These are phyloP conservation scores for Carallia pectinifolia DNA, from an alignment of 345 rosid species.

Conservation along the genomic window DNA sequence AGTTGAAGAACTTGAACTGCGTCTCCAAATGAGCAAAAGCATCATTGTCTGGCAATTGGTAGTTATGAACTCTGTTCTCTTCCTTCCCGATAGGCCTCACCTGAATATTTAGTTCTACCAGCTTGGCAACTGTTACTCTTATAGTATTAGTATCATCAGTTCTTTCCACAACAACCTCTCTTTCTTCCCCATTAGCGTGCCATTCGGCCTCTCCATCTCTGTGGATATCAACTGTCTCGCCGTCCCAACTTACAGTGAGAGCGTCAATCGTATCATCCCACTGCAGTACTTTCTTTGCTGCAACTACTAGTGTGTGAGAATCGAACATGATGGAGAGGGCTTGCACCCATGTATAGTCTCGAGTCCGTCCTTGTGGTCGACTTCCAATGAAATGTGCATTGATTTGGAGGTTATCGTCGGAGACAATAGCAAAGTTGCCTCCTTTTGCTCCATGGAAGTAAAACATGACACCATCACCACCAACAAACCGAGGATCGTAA, in stretches of 20 bases:
- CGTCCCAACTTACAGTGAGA: constrained; percentile 50
- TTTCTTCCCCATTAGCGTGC: constrained; percentile 35
- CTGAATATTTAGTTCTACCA: constrained; percentile 44
- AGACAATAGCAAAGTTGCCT: constrained; percentile 67
- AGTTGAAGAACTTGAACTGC: constrained; percentile 51
- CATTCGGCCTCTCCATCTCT: constrained; percentile 65
- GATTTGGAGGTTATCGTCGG: constrained; percentile 60
- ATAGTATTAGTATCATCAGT: constrained; percentile 50
- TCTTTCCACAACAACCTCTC: constrained; percentile 55
- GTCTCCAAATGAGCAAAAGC: constrained; percentile 75
- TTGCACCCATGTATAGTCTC: constrained; percentile 85
- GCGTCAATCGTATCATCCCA: constrained; percentile 67
- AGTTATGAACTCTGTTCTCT: constrained; percentile 60
- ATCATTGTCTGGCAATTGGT: constrained; percentile 50
- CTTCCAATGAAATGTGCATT: constrained; percentile 87
- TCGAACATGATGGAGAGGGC: constrained; percentile 72
- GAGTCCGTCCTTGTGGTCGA: constrained; percentile 59
- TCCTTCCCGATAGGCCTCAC: constrained; percentile 56
- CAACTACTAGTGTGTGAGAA: constrained; percentile 57
- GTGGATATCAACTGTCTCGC: constrained; percentile 51
- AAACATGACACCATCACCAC: constrained; percentile 84
- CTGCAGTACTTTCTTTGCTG: constrained; percentile 47
- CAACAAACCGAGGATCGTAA: constrained; percentile 75
- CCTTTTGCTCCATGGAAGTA: constrained; percentile 68
- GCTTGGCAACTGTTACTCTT: constrained; percentile 40